Percentiles rank a stretch among this genome's conserved stretches.
Evolutionary conservation across 768 basidiomycete genomes (phyloP).

Genomic region (Astraeus odoratus): DNA sequence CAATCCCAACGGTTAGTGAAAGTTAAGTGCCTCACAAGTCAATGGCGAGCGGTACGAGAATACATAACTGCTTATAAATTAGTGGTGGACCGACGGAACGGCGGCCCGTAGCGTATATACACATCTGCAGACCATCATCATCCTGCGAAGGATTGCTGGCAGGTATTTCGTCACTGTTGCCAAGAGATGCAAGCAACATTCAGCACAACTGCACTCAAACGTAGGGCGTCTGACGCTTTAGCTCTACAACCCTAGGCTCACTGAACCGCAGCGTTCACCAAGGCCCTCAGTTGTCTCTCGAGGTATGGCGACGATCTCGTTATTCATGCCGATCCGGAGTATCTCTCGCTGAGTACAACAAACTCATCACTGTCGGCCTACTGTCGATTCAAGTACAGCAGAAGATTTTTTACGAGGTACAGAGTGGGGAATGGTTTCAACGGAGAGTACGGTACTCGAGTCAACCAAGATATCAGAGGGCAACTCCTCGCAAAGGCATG

Average conservation of each 20-base stretch:
- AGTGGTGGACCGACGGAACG: too few species aligned
- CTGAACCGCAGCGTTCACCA: slow-evolving; percentile 55
- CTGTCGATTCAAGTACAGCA: slow-evolving; percentile 66
- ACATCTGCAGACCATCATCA: too few species aligned
- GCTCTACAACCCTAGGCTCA: slow-evolving; percentile 15
- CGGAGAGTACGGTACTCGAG: slow-evolving; percentile 11
- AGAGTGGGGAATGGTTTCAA: slow-evolving; percentile 28
- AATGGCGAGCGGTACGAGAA: too few species aligned
- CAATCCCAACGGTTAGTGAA: too few species aligned
- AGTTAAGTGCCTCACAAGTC: too few species aligned
- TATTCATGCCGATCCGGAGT: slow-evolving; percentile 55
- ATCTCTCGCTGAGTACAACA: slow-evolving; percentile 60
- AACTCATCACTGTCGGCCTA: slow-evolving; percentile 81
- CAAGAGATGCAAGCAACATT: slow-evolving; percentile 60
- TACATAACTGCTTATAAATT: too few species aligned
- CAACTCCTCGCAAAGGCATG: slow-evolving; percentile 66
- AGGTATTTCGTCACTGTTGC: background rate
- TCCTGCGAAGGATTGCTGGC: too few species aligned
- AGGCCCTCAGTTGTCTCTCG: slow-evolving; percentile 68
- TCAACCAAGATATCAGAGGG: slow-evolving; percentile 47
- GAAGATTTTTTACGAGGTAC: slow-evolving; percentile 67
- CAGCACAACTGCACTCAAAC: slow-evolving; percentile 48
- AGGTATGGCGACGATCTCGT: slow-evolving; percentile 79
- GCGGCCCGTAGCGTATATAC: too few species aligned
- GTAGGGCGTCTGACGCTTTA: slow-evolving; percentile 21